A percentile compares a stretch with the other conserved stretches of the same genome.
phyloP scores from a whole-genome alignment of 345 rosid species.

The Arabidopsis thaliana region TAIR10.1 NC_003076.8:24221001-24221500 shows the following conservation, averaged over 20 bases:
- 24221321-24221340: constrained; percentile 34
- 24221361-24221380: constrained; percentile 37
- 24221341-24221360: constrained; percentile 44
- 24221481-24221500: constrained; percentile 31
- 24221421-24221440: constrained; percentile 31
- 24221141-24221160: constrained; percentile 30
- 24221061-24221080: constrained; percentile 23
- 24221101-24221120: constrained; percentile 38
- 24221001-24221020: constrained; percentile 37
- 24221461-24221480: constrained; percentile 46
- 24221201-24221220: constrained; percentile 40
- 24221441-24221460: constrained; percentile 24
- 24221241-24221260: constrained; percentile 14
- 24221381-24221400: constrained; percentile 30
- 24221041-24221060: constrained; percentile 20
- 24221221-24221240: constrained; percentile 3
- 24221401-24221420: constrained; percentile 33
- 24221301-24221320: constrained; percentile 34
- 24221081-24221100: constrained; percentile 40
- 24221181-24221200: constrained; percentile 35
- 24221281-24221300: constrained; percentile 34
- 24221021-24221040: constrained; percentile 37
- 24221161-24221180: constrained; percentile 34
- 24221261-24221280: constrained; percentile 44
- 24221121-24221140: constrained; percentile 38